Evolutionary conservation across 176 grass and related monocot genomes (phyloP).

Genomic region (Paspalum vaginatum): DNA sequence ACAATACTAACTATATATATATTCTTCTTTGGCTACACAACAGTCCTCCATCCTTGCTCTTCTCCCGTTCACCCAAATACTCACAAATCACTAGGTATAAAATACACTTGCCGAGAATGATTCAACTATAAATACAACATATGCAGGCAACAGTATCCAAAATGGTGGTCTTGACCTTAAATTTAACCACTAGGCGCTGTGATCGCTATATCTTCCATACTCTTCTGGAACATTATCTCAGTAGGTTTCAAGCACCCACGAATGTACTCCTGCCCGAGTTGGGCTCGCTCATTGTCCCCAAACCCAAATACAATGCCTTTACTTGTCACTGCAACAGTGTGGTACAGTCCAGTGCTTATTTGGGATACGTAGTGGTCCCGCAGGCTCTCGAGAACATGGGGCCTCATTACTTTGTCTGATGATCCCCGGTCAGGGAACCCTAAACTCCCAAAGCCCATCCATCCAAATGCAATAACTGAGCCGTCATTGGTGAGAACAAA

Average conservation of each 20-base stretch:
- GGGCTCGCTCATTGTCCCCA: conserved; percentile 95
- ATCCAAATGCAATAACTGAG: conserved; percentile 90
- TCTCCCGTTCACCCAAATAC: conserved; percentile 31
- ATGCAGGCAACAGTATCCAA: conserved; percentile 23
- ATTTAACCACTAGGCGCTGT: conserved; percentile 63
- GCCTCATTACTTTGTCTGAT: conserved; percentile 94
- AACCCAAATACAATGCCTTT: conserved; percentile 92
- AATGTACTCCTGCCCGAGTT: conserved; percentile 87
- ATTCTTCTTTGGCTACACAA: conserved; percentile 47
- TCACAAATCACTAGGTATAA: conserved; percentile 47
- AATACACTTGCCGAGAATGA: conserved; percentile 45
- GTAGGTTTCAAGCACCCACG: conserved; percentile 89
- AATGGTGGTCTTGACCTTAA: conserved; percentile 10
- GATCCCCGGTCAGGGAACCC: conserved; percentile 82
- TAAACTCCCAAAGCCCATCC: conserved; percentile 99
- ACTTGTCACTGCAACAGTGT: conserved; percentile 89
- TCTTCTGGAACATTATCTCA: conserved; percentile 82
- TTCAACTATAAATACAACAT: conserved; percentile 38
- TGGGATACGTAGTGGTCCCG: conserved; percentile 73
- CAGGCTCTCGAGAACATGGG: conserved; percentile 70
- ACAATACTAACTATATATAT: conserved; percentile 45
- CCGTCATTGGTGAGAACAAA: conserved; percentile 92
- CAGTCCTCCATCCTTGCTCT: conserved; percentile 38
- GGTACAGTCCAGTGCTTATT: conserved; percentile 95
- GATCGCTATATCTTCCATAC: conserved; percentile 80